phyloP scores from a whole-genome alignment of 768 basidiomycete species.

The Trametes cubensis region DNA sequence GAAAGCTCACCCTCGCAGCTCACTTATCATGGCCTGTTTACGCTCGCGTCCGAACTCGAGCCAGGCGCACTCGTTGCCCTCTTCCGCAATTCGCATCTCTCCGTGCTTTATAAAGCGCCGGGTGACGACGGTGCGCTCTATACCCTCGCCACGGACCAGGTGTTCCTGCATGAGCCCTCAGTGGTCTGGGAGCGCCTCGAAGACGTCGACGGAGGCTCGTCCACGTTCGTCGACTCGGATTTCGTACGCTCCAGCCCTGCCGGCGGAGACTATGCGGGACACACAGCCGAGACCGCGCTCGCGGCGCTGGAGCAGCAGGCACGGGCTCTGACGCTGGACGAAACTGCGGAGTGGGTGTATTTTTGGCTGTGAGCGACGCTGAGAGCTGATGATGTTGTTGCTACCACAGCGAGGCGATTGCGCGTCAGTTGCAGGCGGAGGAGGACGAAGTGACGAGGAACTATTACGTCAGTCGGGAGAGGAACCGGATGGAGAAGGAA shows the following conservation, averaged over 20 bases:
- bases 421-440: slow-evolving; percentile 76
- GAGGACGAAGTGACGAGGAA: slow-evolving; percentile 58
- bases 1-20: slow-evolving; percentile 76
- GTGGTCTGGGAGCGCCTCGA: slow-evolving; percentile 92
- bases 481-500: slow-evolving; percentile 39
- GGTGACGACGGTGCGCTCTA: slow-evolving; percentile 57
- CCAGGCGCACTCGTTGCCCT: slow-evolving; percentile 75
- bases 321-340: slow-evolving; percentile 42
- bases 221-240: slow-evolving; percentile 76
- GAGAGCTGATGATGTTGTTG: not conserved
- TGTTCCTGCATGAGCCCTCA: slow-evolving; percentile 73
- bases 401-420: slow-evolving; percentile 59
- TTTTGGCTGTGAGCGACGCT: not conserved
- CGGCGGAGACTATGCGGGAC: slow-evolving; percentile 81
- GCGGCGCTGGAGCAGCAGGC: slow-evolving; percentile 50
- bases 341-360: slow-evolving; percentile 63
- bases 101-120: slow-evolving; percentile 73
- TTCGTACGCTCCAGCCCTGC: slow-evolving; percentile 66
- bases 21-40: slow-evolving; percentile 86
- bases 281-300: slow-evolving; percentile 64
- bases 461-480: slow-evolving; percentile 38
- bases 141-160: slow-evolving; percentile 83
- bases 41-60: slow-evolving; percentile 55
- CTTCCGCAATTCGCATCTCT: slow-evolving; percentile 89
- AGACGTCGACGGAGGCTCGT: slow-evolving; percentile 80